Percentiles rank a stretch among this genome's conserved stretches.
Evolutionary conservation across 1,284 basidiomycete genomes (phyloP).

Genomic region (Polyporus tsugae): DNA sequence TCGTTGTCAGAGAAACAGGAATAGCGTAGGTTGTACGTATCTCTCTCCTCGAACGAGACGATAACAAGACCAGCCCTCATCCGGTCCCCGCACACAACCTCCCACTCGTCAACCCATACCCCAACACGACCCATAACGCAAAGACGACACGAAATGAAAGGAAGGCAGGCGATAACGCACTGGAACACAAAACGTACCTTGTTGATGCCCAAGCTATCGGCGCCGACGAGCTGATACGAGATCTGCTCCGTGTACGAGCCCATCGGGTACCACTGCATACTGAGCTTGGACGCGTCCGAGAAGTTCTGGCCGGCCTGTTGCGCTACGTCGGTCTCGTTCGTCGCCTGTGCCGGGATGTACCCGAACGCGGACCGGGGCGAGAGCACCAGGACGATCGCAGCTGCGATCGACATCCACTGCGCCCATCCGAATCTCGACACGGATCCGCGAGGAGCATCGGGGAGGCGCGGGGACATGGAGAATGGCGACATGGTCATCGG

Average conservation of each 20-base stretch:
- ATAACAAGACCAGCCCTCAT: not conserved
- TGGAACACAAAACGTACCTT: conserved; percentile 50
- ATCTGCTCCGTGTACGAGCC: conserved; percentile 57
- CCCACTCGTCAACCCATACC: not conserved
- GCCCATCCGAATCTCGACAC: not conserved
- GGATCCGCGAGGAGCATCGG: not conserved
- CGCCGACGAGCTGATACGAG: conserved; percentile 65
- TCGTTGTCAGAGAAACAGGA: not conserved
- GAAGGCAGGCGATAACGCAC: not conserved
- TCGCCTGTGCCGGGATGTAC: conserved; percentile 78
- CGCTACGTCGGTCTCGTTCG: conserved; percentile 67
- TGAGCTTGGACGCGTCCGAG: conserved; percentile 63
- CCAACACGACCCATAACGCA: not conserved
- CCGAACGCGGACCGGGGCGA: conserved; percentile 38
- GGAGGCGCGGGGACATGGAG: not conserved
- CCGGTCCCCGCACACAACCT: not conserved
- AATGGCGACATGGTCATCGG: conserved; percentile 43
- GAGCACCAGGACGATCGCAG: not conserved
- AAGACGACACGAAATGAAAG: not conserved
- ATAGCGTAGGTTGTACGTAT: not conserved
- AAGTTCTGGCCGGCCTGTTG: conserved; percentile 57
- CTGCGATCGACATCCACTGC: conserved; percentile 8
- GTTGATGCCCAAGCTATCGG: conserved; percentile 55
- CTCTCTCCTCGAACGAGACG: not conserved
- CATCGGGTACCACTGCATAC: conserved; percentile 69